Evolutionary conservation across 2,329 filamentous ascomycete species (phyloP).

Genomic region (Xylariales sp.): DNA sequence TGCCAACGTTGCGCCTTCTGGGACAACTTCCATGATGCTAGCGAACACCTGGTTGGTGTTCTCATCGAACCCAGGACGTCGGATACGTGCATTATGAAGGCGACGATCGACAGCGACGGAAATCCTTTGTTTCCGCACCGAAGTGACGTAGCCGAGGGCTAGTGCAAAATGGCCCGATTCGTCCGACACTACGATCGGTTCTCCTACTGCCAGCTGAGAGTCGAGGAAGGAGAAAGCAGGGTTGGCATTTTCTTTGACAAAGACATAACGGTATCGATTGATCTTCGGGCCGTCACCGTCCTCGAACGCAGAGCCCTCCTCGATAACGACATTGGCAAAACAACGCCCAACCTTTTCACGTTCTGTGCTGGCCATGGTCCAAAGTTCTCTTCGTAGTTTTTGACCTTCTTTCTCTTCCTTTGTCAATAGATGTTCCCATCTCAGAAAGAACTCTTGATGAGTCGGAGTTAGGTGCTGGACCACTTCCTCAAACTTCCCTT

Average conservation of each 20-base stretch:
- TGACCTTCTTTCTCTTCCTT: slow-evolving; percentile 94
- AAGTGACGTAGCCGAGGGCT: slow-evolving; percentile 88
- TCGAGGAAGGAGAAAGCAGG: slow-evolving; percentile 86
- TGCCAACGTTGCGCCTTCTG: slow-evolving; percentile 64
- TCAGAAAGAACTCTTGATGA: slow-evolving; percentile 87
- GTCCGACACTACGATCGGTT: slow-evolving; percentile 96
- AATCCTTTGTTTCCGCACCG: slow-evolving; percentile 79
- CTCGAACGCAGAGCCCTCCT: slow-evolving; percentile 78
- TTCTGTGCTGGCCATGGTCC: slow-evolving; percentile 93
- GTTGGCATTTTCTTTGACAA: slow-evolving; percentile 74
- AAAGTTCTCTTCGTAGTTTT: slow-evolving; percentile 88
- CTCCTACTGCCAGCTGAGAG: slow-evolving; percentile 86
- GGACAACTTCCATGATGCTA: slow-evolving; percentile 88
- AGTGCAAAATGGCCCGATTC: slow-evolving; percentile 95
- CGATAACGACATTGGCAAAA: slow-evolving; percentile 87
- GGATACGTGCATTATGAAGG: slow-evolving; percentile 85
- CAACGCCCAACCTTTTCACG: slow-evolving; percentile 90
- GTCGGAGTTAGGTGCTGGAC: slow-evolving; percentile 79
- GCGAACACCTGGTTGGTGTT: slow-evolving; percentile 84
- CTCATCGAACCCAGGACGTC: slow-evolving; percentile 79
- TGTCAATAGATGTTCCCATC: slow-evolving; percentile 93
- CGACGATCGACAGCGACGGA: slow-evolving; percentile 90
- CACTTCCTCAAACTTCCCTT: slow-evolving; percentile 83
- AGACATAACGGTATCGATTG: slow-evolving; percentile 89
- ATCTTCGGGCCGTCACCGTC: slow-evolving; percentile 81